Conservation (phyloP, 2,329 filamentous ascomycete genomes). For the Apiospora arundinis region DNA sequence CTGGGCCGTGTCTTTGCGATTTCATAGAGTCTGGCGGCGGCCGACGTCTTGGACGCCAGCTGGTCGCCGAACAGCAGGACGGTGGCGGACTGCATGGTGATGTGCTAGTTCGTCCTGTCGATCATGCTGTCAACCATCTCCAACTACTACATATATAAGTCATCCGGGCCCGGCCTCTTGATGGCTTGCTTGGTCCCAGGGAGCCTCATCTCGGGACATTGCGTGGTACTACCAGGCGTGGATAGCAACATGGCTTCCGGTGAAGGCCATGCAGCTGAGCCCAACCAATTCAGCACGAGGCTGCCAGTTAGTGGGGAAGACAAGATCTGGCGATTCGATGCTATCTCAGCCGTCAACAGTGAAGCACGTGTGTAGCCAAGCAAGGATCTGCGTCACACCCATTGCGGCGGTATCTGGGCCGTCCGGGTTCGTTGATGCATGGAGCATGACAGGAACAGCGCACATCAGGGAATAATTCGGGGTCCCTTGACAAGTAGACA, state of each 20-base stretch:
- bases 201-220: slow-evolving; percentile 10
- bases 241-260: neutral
- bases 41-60: slow-evolving; percentile 16
- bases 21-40: neutral
- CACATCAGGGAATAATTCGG: too few species aligned
- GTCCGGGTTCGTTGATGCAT: too few species aligned
- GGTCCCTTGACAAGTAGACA: neutral
- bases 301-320: neutral
- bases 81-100: slow-evolving; percentile 17
- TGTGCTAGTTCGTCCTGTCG: neutral
- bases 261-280: neutral
- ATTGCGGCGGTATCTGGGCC: too few species aligned
- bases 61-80: slow-evolving; percentile 19
- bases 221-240: neutral
- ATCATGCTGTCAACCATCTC: neutral
- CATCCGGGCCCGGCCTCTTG: neutral
- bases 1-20: slow-evolving; percentile 10
- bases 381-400: neutral
- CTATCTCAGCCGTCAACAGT: neutral
- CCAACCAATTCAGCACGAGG: slow-evolving; percentile 18
- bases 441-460: too few species aligned
- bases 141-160: slow-evolving; percentile 2
- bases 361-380: neutral
- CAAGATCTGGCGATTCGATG: neutral
- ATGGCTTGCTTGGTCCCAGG: neutral